A percentile compares a stretch with the other conserved stretches of the same genome.
Conservation (phyloP, 73 alveolate species). For the Tetrahymena malaccensis region DNA sequence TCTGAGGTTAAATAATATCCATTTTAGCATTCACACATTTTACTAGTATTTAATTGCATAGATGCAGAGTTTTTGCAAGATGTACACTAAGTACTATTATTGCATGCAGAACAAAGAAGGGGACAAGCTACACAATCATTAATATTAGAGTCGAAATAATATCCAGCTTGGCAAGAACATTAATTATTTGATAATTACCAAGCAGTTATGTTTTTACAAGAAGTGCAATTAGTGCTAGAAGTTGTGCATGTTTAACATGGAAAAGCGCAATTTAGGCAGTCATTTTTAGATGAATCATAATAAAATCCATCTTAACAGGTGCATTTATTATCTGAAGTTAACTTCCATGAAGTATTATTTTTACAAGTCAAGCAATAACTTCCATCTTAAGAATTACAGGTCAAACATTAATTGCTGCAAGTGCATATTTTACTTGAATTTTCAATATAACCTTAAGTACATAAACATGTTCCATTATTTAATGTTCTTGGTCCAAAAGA, state of each 20-base stretch:
- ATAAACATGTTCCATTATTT: neutral
- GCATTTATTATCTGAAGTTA: neutral
- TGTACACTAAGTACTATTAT: neutral
- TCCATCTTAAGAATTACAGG: neutral
- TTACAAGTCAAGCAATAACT: neutral
- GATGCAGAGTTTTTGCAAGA: neutral
- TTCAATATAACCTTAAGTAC: neutral
- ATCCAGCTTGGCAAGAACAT: neutral
- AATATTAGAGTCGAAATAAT: neutral
- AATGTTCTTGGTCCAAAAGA: neutral
- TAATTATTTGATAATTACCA: neutral
- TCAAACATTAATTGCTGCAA: neutral
- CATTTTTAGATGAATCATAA: neutral
- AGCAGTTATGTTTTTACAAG: neutral
- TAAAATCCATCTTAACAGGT: neutral
- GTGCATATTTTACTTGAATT: neutral
- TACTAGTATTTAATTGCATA: too few species aligned
- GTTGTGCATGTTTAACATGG: neutral
- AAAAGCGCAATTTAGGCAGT: neutral
- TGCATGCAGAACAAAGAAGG: neutral
- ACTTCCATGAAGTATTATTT: neutral
- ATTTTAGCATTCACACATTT: too few species aligned
- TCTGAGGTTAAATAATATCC: too few species aligned
- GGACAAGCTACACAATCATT: neutral
- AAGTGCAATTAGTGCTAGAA: neutral